phyloP scores from a whole-genome alignment of 2,329 filamentous ascomycete species.

The Aspergillus neoniger region DNA sequence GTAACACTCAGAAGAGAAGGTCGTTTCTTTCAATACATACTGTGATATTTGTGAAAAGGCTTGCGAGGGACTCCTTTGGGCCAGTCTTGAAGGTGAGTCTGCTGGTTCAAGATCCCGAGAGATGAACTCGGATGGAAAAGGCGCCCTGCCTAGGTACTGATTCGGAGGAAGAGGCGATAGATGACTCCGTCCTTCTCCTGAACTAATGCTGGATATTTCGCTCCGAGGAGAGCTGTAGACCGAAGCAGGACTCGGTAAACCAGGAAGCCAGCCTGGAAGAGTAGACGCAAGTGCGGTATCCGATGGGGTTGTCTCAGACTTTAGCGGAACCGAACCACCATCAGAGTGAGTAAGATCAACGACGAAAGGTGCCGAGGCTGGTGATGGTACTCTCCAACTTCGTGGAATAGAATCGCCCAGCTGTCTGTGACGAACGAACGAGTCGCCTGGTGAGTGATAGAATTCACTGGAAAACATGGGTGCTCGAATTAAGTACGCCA shows the following conservation, averaged over 20 bases:
- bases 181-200: slow-evolving; percentile 1
- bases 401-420: slow-evolving; percentile 1
- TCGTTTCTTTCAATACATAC: background rate
- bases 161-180: background rate
- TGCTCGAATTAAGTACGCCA: background rate
- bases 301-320: background rate
- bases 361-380: background rate
- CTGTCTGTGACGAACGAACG: slow-evolving; percentile 1
- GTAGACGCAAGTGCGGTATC: background rate
- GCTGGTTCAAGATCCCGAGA: background rate
- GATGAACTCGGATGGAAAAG: background rate
- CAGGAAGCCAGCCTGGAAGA: slow-evolving; percentile 1
- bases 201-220: slow-evolving; percentile 1
- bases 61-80: background rate
- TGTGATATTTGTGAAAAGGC: background rate
- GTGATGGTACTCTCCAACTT: background rate
- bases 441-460: slow-evolving; percentile 9
- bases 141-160: background rate
- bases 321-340: background rate
- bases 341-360: background rate
- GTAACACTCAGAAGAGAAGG: background rate
- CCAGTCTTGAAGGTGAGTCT: background rate
- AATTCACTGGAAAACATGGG: slow-evolving; percentile 6
- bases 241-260: background rate
- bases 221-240: background rate